Evolutionary conservation across 2,329 filamentous ascomycete species (phyloP), one percentile per base, ranked within the genome.

Genomic region (Trichoderma sp.): DNA sequence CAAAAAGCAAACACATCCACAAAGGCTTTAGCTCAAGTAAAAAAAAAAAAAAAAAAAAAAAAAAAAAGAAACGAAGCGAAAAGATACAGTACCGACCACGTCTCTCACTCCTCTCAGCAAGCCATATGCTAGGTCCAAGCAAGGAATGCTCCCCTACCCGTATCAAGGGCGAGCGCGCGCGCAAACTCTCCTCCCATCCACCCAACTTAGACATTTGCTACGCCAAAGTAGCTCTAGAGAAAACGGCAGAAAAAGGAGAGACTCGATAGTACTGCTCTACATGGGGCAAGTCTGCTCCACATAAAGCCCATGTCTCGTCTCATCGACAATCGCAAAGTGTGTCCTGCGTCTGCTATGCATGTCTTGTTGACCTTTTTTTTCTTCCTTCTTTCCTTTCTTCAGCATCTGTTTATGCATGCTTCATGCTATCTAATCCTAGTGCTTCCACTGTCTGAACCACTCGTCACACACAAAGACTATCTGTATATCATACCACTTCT

Each of bases 91-190:
- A 43, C 37, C 37, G 16, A 43, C 39, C 39, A 43, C 39, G 6
- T 10, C 16, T 43, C 18, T n/a, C 39, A 8, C 16, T 3, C 10
- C 7, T n/a, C 39, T 6, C 7, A 43, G 16, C 37, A 14, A 39
- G 37, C 49, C n/a, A 51, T 46, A 55, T 65, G 51, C 61, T 54
- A 21, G n/a, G 24, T 16, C 21, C 3, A 34, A 34, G 59, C 59
- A 69, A 69, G 67, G 67, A 69, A 69, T 69, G 67, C 54, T 69
- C 64, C 18, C n/a, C 18, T 43, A 43, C 67, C 61, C 67, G 60
- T 59, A n/a, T 67, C 68, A 67, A 69, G 68, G 68, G 67, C 67
- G 43, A 43, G 16, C 16, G 46, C 39, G 26, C 59, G 59, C 21
- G 56, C 64, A 43, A 43, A 43, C 14, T 18, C 3, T 55, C 43